Evolutionary conservation across 1,284 basidiomycete species (phyloP).

Genomic region (Vanrija pseudolonga): DNA sequence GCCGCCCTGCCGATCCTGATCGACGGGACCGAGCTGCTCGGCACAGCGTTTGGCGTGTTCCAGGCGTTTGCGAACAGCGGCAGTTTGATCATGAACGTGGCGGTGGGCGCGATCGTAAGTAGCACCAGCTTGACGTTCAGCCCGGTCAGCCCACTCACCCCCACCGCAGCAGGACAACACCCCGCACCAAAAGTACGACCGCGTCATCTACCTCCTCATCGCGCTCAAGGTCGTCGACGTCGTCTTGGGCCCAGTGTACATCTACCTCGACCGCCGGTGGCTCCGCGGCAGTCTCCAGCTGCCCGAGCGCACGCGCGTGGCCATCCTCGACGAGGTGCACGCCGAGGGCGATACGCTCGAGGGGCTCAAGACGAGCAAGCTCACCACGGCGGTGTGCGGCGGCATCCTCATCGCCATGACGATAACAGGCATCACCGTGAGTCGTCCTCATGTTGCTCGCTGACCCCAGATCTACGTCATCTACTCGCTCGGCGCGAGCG

Average conservation of each 20-base stretch:
- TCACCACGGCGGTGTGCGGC: no score
- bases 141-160: background rate
- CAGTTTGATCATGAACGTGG: constrained; percentile 38
- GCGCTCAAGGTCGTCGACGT: constrained; percentile 44
- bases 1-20: constrained; percentile 45
- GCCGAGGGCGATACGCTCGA: constrained; percentile 2
- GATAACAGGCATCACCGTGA: no score
- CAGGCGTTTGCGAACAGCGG: constrained; percentile 26
- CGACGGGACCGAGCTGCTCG: constrained; percentile 39
- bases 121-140: background rate
- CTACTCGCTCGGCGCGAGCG: no score
- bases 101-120: constrained; percentile 36
- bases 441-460: no score
- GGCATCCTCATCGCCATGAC: no score
- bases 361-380: no score
- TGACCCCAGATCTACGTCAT: no score
- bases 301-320: constrained; percentile 30
- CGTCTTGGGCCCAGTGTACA: constrained; percentile 32
- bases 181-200: constrained; percentile 31
- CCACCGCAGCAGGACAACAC: constrained; percentile 35
- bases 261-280: constrained; percentile 21
- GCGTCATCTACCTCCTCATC: constrained; percentile 45
- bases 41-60: constrained; percentile 45
- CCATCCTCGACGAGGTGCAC: constrained; percentile 17
- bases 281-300: constrained; percentile 28